A percentile compares a stretch with the other conserved stretches of the same genome.
Evolutionary conservation across 164 flowering plant genomes (phyloP).

Genomic region (Protea cynaroides): DNA sequence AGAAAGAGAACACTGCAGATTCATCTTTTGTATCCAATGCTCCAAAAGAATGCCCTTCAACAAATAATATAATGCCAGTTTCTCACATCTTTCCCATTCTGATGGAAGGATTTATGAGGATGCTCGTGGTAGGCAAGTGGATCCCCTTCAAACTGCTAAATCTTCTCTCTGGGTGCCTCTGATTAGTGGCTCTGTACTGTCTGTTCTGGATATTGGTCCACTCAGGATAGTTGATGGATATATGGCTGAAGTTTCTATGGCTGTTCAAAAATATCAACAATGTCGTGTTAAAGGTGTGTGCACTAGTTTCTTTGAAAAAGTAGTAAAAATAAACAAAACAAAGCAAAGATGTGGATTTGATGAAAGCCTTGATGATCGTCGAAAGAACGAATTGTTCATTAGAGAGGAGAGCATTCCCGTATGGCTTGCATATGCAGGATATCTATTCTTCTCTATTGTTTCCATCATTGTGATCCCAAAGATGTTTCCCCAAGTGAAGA

Average conservation of each 20-base stretch:
- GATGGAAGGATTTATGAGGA: conserved; percentile 15
- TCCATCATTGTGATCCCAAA: too few relatives aligned
- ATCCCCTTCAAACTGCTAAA: conserved; percentile 12
- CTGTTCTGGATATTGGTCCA: conserved; percentile 83
- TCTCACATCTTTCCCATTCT: conserved; percentile 17
- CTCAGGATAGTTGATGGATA: conserved; percentile 57
- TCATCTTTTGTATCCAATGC: conserved; percentile 8
- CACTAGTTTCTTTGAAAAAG: conserved; percentile 36
- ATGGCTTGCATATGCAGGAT: too few relatives aligned
- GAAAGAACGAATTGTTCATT: too few relatives aligned
- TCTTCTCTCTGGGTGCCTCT: conserved; percentile 52
- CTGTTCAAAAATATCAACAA: conserved; percentile 39
- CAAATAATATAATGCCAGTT: conserved; percentile 9
- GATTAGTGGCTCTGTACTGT: conserved; percentile 41
- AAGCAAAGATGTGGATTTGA: too few relatives aligned
- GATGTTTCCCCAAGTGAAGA: too few relatives aligned
- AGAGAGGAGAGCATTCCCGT: too few relatives aligned
- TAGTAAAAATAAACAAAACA: too few relatives aligned
- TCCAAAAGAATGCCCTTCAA: conserved; percentile 14
- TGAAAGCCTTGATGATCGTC: too few relatives aligned
- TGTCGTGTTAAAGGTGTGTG: conserved; percentile 32
- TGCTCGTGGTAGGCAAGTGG: conserved; percentile 15
- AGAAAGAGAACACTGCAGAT: conserved; percentile 13
- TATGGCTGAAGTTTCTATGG: conserved; percentile 68
- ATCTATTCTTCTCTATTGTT: too few relatives aligned